A percentile compares a stretch with the other conserved stretches of the same genome.
Conservation (phyloP, 345 rosid genomes). For the Theobroma cacao region DNA sequence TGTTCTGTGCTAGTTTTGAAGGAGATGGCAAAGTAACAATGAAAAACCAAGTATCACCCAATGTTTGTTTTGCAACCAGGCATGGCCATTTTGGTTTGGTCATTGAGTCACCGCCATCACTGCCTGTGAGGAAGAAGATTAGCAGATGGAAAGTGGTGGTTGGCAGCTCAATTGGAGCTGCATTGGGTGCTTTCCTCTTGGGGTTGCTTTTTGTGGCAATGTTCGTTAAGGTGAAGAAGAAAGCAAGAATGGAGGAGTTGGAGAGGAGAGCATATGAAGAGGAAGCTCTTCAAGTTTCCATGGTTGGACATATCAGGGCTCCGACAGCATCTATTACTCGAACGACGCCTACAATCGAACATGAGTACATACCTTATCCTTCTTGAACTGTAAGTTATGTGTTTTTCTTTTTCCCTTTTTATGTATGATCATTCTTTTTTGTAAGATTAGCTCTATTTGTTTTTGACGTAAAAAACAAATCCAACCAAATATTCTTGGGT, state of each 20-base stretch:
- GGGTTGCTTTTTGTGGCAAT: conserved; percentile 67
- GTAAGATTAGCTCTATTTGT: conserved; percentile 27
- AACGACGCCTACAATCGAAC: conserved; percentile 70
- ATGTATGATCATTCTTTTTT: conserved; percentile 36
- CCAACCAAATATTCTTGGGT: conserved; percentile 5
- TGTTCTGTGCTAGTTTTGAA: conserved; percentile 71
- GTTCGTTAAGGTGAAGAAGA: conserved; percentile 73
- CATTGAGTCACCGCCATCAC: conserved; percentile 24
- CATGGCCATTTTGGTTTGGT: conserved; percentile 89
- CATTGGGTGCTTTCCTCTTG: conserved; percentile 58
- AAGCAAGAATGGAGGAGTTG: conserved; percentile 70
- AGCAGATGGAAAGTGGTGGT: conserved; percentile 76
- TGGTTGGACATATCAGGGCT: conserved; percentile 86
- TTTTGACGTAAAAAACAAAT: conserved; percentile 14
- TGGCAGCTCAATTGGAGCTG: conserved; percentile 74
- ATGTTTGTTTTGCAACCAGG: conserved; percentile 51
- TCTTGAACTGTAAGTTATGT: conserved; percentile 21
- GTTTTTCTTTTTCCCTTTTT: not conserved
- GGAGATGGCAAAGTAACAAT: conserved; percentile 58
- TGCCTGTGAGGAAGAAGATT: conserved; percentile 34
- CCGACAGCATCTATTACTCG: conserved; percentile 67
- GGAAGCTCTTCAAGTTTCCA: conserved; percentile 86
- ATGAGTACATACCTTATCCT: conserved; percentile 40
- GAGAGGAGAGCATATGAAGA: conserved; percentile 92
- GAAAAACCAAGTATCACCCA: conserved; percentile 41